phyloP scores from a whole-genome alignment of 2,329 filamentous ascomycete species.

The Dactylella cylindrospora region DNA sequence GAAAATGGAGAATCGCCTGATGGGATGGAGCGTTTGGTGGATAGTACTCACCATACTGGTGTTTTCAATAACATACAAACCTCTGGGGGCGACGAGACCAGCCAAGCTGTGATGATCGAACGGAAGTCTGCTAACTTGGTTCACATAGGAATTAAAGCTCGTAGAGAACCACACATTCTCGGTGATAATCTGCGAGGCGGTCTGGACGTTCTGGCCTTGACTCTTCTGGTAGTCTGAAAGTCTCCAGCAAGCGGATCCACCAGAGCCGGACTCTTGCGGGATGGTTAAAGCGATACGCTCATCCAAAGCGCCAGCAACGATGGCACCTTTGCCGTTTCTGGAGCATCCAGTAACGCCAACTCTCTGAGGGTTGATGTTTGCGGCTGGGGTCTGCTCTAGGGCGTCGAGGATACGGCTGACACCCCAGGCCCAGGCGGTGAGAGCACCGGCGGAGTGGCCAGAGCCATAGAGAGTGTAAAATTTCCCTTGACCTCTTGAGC shows the following conservation, averaged over 20 bases:
- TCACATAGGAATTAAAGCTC: constrained; percentile 59
- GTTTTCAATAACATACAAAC: constrained; percentile 61
- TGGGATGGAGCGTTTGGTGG: background rate
- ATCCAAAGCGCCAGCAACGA: constrained; percentile 63
- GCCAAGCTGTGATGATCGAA: constrained; percentile 63
- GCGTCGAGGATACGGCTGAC: constrained; percentile 64
- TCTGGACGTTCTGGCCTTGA: constrained; percentile 63
- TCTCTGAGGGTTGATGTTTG: constrained; percentile 57
- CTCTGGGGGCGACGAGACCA: constrained; percentile 60
- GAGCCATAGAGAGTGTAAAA: constrained; percentile 64
- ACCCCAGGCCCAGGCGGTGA: constrained; percentile 66
- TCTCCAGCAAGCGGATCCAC: constrained; percentile 65
- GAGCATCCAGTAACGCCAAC: constrained; percentile 66
- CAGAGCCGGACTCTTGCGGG: constrained; percentile 65
- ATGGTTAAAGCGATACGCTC: constrained; percentile 63
- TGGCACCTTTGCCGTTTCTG: constrained; percentile 65
- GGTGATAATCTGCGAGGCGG: constrained; percentile 60
- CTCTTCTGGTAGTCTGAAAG: constrained; percentile 58
- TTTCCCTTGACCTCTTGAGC: constrained; percentile 59
- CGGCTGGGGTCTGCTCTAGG: constrained; percentile 57
- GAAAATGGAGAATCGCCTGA: background rate
- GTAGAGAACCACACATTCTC: constrained; percentile 67
- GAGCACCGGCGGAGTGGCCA: constrained; percentile 60
- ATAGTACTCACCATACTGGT: constrained; percentile 52
- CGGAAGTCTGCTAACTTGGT: constrained; percentile 56